phyloP scores from a whole-genome alignment of 139 green algal genomes.

The Nannochloris sp. region DNA sequence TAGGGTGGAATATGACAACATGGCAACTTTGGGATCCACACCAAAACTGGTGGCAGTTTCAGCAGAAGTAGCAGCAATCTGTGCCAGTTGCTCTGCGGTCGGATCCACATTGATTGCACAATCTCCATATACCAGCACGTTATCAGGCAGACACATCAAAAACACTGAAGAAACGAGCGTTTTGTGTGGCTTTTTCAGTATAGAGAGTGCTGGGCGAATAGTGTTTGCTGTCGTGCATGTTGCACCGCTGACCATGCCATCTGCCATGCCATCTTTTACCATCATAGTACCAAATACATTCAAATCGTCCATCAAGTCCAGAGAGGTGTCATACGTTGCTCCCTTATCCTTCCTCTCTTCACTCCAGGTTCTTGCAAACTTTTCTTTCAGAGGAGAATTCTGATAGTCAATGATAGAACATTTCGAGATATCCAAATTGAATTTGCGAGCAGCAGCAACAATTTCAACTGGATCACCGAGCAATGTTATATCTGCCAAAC shows the following conservation, averaged over 20 bases:
- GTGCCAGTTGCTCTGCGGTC: slow-evolving; percentile 58
- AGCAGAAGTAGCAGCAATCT: slow-evolving; percentile 61
- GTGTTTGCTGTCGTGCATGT: slow-evolving; percentile 83
- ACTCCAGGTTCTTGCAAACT: slow-evolving; percentile 48
- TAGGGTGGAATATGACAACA: slow-evolving; percentile 84
- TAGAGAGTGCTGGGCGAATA: slow-evolving; percentile 78
- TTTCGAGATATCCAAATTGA: slow-evolving; percentile 49
- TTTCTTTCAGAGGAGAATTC: slow-evolving; percentile 15
- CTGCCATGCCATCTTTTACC: slow-evolving; percentile 61
- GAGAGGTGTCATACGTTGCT: slow-evolving; percentile 53
- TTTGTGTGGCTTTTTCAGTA: slow-evolving; percentile 39
- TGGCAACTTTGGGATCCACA: slow-evolving; percentile 73
- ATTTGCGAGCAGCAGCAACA: slow-evolving; percentile 18
- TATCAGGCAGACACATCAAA: slow-evolving; percentile 90
- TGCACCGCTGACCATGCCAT: slow-evolving; percentile 83
- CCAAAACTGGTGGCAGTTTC: slow-evolving; percentile 81
- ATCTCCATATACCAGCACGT: slow-evolving; percentile 82
- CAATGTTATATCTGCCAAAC: slow-evolving; percentile 61
- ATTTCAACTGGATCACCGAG: slow-evolving; percentile 58
- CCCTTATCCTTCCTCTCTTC: slow-evolving; percentile 60
- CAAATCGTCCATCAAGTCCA: slow-evolving; percentile 48
- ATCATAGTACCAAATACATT: slow-evolving; percentile 71
- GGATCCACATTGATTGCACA: slow-evolving; percentile 85
- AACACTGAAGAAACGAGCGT: slow-evolving; percentile 75
- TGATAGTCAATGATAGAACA: slow-evolving; percentile 47